Conservation (phyloP, 768 basidiomycete species). For the Termitomyces heimii region DNA sequence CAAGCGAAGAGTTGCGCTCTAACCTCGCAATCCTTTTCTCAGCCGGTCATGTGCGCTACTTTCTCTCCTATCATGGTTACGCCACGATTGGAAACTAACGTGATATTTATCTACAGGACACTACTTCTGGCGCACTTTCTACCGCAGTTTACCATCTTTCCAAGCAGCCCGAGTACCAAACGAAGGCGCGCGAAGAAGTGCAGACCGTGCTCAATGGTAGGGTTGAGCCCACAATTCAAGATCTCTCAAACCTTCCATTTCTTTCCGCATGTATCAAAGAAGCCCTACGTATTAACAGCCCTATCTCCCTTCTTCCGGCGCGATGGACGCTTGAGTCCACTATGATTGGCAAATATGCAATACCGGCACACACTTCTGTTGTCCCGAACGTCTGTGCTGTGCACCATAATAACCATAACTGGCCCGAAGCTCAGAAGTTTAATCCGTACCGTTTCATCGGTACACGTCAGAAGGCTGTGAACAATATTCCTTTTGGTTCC, state of each 20-base stretch:
- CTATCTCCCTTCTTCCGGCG: conserved; percentile 23
- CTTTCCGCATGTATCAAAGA: conserved; percentile 33
- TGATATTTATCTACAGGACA: conserved; percentile 20
- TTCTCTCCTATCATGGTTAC: background rate
- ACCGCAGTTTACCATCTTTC: conserved; percentile 30
- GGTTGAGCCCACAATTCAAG: conserved; percentile 23
- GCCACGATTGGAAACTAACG: background rate
- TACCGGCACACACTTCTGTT: conserved; percentile 24
- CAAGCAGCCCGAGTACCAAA: conserved; percentile 29
- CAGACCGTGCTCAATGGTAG: conserved; percentile 20
- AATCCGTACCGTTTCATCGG: conserved; percentile 25
- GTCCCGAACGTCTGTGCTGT: conserved; percentile 26
- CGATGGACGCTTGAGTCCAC: conserved; percentile 16
- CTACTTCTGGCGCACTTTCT: conserved; percentile 32
- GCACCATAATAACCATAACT: conserved; percentile 22
- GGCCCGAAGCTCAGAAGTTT: conserved; percentile 23
- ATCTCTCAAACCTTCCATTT: conserved; percentile 23
- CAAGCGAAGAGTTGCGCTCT: conserved; percentile 27
- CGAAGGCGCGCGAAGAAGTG: conserved; percentile 29
- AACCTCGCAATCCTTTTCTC: conserved; percentile 34
- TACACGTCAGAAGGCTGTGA: conserved; percentile 3
- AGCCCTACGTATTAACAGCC: conserved; percentile 28
- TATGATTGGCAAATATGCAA: conserved; percentile 22
- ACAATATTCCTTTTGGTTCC: conserved; percentile 24
- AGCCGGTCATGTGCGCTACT: conserved; percentile 28